Evolutionary conservation across 2,329 filamentous ascomycete species (phyloP), one percentile per base, ranked within the genome.

Genomic region (Colletotrichum costaricense): DNA sequence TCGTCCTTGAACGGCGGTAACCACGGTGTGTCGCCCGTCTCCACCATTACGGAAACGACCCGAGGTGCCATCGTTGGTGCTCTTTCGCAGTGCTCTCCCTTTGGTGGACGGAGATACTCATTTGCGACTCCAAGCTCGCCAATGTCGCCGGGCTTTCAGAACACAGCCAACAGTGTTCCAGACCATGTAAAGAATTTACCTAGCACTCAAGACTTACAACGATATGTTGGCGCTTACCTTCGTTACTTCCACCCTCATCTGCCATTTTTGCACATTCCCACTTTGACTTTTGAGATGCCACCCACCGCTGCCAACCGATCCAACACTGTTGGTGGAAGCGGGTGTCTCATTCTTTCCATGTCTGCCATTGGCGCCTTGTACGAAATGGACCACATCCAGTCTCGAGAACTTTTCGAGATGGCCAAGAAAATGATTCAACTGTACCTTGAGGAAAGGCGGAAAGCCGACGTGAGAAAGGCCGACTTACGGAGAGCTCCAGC

Each of bases 391-490:
- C 91, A 92, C 72, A 87, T 88, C 33, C 90, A 93, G 68, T 97
- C 95, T 28, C 93, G 93, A 80, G 93, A 97, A 59, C 84, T 99
- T 8, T 98, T 98, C 79, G 94, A 97, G 77, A 93, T 95, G 80
- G 94, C 95, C 62, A 98, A 98, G 86, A 97, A 95, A 84, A 95
- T 98, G 93, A 97, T 98, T 71, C 93, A 96, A 75, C 88, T 95
- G 74, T 98, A 98, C 80, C 89, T 99, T 42, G 96, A 98, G 81
- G 95, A 98, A 81, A 90, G 95, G 71, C 92, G 95, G 76, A 96
- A 95, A 81, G 93, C 93, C 66, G 95, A 97, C 80, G 92, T 97
- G 75, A 87, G 90, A 77, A 90, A 90, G 80, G 88, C 88, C 60
- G 89, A 91, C 78, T 86, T 89, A 75, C 87, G 89, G 64, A 87